Base-by-base conservation (phyloP, 1,284 basidiomycete species). In the Leccinum pachyderme region DNA sequence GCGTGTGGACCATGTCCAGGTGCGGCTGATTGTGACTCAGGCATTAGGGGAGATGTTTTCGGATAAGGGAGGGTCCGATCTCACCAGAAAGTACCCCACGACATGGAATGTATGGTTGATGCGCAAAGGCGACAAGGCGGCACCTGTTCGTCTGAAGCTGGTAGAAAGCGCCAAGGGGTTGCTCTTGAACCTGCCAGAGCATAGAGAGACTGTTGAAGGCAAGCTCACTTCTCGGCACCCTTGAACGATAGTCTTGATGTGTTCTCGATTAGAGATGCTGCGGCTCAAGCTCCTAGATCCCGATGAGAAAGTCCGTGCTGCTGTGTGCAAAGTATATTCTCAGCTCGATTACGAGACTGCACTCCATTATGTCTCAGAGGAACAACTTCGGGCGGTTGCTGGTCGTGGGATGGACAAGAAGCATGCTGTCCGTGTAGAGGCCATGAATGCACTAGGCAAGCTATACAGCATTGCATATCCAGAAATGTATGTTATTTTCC, bases 31-130 rank as follows among this genome's bases (percentile, higher is more conserved):
- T 56, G 92, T 91, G 4, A 94, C 93, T 0, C 82, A 89, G 60
- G 89, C 87, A 0, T 79, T 99, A 0, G 96, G 95, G 0, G 84
- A 88, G 58, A 96, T 99, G 88, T 95, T 93, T 68, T 86, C 87
- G 0, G 84, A 90, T 61, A 85, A 86, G 62, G 81, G 83, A 9
- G 87, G 87, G 0, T 63, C 74, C 13, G 89, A 95, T 65, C 78
- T 97, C 32, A 84, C 88, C 29, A 82, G 76, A 65, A 89, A 89
- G 64, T 95, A 95, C 71, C 89, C 91, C 0, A 75, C 81, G 0
- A 89, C 93, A 0, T 99, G 96, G 96, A 81, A 77, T 52, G 77
- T 84, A 4, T 99, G 96, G 95, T 66, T 94, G 7, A 80, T 81
- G 24, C 80, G 95, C 56, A 83, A 83, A 68, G 88, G 86, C 52